Base-by-base conservation (phyloP, 768 basidiomycete species). In the Tylopilus intermedius region DNA sequence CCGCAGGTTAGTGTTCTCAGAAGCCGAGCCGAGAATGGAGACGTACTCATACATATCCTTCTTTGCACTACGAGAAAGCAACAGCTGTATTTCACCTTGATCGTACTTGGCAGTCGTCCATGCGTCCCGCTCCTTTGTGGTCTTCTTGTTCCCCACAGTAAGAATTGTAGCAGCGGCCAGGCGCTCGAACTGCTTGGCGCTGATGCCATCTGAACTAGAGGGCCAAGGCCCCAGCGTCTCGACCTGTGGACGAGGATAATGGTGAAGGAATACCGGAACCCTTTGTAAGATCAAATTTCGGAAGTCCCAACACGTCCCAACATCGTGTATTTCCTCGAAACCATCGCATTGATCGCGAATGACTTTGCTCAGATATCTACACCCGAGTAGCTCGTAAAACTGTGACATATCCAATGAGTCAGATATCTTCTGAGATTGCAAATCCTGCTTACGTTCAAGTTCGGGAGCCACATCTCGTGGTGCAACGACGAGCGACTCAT, bases 41-140 rank as follows among this genome's bases (percentile, higher is more conserved):
- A 80, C 89, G 72, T 62, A 90, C 90, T 94, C 92, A 61, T 88
- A 95, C 79, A 93, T 87, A 62, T 95, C 90, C 32, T 87, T 73
- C 57, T 86, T 78, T 0, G 83, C 74, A 52, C 82, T 81, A 9
- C 75, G 76, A 11, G 88, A 84, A 41, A 94, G 72, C 77, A 84
- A 88, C 29, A 95, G 68, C 47, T 86, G 77, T 24, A 90, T 78
- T 10, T 80, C 76, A 1, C 75, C 74, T 18, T 72, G 71, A 7
- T 74, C 72, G 33, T 72, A 62, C 42, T 71, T 74, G 22, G 86
- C 81, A 41, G 82, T 79, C 30, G 89, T 89, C 37, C 86, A 87
- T 1, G 83, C 79, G 50, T 86, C 84, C 55, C 83, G 80, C 39
- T 67, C 78, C 54, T 76, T 76, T 5, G 76, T 72, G 5, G 74